Base-by-base conservation (phyloP, 176 grass and related monocot genomes). In the Typha latifolia region DNA sequence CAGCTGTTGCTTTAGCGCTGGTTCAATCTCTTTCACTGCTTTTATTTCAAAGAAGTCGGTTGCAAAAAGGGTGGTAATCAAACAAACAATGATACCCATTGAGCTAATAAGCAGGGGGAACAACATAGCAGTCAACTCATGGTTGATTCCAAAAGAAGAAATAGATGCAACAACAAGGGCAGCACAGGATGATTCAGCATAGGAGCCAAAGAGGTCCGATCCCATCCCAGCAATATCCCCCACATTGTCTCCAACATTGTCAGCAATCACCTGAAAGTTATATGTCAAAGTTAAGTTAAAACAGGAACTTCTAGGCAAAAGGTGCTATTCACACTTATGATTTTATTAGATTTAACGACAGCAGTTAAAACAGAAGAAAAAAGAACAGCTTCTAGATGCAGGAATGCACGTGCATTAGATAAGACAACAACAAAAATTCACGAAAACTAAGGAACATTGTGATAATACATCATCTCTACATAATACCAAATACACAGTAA, bases 161-260 rank as follows among this genome's bases (percentile, higher is more conserved):
- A 86, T 86, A 1, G 84, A 86, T 32, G 84, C 78, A 61, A 86
- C 83, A 2, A 81, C 78, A 5, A 86, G 78, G 6, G 83, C 78
- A 32, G 70, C 74, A 64, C 74, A 81, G 12, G 84, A 86, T 51
- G 84, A 86, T 78, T 81, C 84, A 56, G 70, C 70, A 24, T 86
- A 86, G 0, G 84, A 86, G 5, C 84, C 84, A 29, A 86, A 86
- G n/a, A 81, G 78, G 52, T 86, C 84, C 12, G 84, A 86, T 48
- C 74, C 84, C 78, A 81, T 86, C 20, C 84, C 84, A 26, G 74
- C 78, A 37, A 86, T 86, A 47, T 86, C 84, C 27, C 84, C 84
- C 15, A 82, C 74, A 31, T 81, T 86, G 3, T 86, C 83, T n/a
- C 83, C 83, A 4, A 85, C 83, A 24, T 81, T 81, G 78, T 81